Evolutionary conservation across 140 eudicot species (phyloP), one percentile per base, ranked within the genome.

Genomic region (Erigeron philadelphicus): DNA sequence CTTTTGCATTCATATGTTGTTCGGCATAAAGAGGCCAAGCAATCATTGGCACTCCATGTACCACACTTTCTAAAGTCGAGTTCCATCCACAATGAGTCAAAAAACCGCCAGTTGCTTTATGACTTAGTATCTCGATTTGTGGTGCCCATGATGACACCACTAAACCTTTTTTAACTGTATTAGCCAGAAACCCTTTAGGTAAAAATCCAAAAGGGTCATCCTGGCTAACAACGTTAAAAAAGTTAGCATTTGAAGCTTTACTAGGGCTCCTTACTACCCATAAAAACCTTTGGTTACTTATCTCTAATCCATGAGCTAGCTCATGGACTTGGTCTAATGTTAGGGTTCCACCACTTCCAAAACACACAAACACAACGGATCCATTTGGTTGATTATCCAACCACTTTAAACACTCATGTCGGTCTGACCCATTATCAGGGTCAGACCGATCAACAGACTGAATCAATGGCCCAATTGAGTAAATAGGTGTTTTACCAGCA

Each of bases 341-440:
- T 42, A 88, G 83, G 48, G 87, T 74, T 78, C 95, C 95, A 31
- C 95, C 95, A 53, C 92, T 85, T 42, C 92, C 95, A 66, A 88
- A 88, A 12, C 85, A 82, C 10, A 85, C 81, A 47, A 68, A 80
- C 72, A 88, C 46, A 13, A 88, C 95, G 1, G 95, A 87, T 19
- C 76, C 80, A 66, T 19, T 21, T 8, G 85, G 90, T 70, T 87
- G 88, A 12, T 25, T 57, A 50, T 85, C 84, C 66, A 88, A 65
- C 95, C 95, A 88, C 25, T 70, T 68, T 19, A 82, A 58, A 58
- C 83, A 84, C 10, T 79, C 68, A 15, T 75, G 41, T 11, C 71
- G 73, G 43, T 79, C 68, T 63, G 66, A 31, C 54, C 46, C 64
- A 1, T 44, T 60, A 18, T 8, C 19, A 4, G 75, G 15, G 6